phyloP scores from a whole-genome alignment of 1,284 basidiomycete species.

The Lignosus rhinocerotis region DNA sequence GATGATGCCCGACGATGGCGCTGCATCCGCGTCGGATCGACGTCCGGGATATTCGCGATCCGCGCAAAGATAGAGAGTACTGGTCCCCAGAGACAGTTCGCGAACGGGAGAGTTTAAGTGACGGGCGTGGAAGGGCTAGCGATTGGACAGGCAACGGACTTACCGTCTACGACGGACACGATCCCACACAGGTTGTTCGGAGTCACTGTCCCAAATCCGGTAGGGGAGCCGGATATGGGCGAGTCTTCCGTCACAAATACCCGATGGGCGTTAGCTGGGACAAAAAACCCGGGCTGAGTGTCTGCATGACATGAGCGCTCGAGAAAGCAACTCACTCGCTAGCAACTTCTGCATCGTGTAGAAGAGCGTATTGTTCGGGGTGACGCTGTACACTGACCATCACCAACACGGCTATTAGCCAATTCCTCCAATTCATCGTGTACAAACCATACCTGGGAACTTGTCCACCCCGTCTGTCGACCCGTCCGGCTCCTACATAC shows the following conservation, averaged over 20 bases:
- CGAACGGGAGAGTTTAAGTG: neutral
- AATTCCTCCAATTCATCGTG: neutral
- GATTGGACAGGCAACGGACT: slow-evolving; percentile 28
- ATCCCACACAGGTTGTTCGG: slow-evolving; percentile 63
- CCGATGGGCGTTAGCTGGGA: slow-evolving; percentile 71
- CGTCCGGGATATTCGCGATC: slow-evolving; percentile 64
- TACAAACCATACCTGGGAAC: slow-evolving; percentile 57
- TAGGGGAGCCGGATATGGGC: slow-evolving; percentile 42
- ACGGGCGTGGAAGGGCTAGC: neutral
- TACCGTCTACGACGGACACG: slow-evolving; percentile 79
- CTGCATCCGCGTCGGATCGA: slow-evolving; percentile 73
- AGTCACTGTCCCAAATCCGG: slow-evolving; percentile 35
- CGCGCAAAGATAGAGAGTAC: slow-evolving; percentile 75
- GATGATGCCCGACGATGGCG: slow-evolving; percentile 75
- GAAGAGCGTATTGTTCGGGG: slow-evolving; percentile 57
- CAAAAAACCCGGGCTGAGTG: neutral
- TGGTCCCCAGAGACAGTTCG: slow-evolving; percentile 27
- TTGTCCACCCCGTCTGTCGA: slow-evolving; percentile 71
- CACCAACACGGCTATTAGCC: neutral
- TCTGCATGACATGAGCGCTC: neutral
- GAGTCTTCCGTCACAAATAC: slow-evolving; percentile 72
- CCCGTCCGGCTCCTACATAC: slow-evolving; percentile 58
- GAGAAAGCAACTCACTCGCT: slow-evolving; percentile 55
- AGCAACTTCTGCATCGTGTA: slow-evolving; percentile 77
- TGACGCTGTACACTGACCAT: slow-evolving; percentile 68